phyloP scores from a whole-genome alignment of 306 rosid species.

The Neltuma alba region DNA sequence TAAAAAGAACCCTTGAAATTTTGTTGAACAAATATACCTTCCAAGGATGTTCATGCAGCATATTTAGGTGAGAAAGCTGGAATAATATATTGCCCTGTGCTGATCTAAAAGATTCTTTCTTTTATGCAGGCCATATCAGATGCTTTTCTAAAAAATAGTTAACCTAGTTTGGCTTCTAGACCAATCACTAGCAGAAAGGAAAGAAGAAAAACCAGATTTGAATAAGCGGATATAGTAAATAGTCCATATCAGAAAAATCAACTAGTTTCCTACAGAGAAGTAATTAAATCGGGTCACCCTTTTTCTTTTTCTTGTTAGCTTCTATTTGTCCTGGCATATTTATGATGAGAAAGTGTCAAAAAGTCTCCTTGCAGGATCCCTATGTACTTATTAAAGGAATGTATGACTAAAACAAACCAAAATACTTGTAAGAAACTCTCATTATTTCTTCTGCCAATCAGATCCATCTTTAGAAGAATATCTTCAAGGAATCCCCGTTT shows the following conservation, averaged over 20 bases:
- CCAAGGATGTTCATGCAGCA: neutral
- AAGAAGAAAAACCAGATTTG: slow-evolving; percentile 20
- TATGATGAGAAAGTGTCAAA: slow-evolving; percentile 51
- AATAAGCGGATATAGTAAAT: slow-evolving; percentile 20
- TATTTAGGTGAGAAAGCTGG: neutral
- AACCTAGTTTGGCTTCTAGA: neutral
- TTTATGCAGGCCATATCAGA: neutral
- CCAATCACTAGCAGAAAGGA: slow-evolving; percentile 37
- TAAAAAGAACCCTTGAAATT: neutral
- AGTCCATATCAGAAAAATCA: slow-evolving; percentile 1
- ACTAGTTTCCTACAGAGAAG: slow-evolving; percentile 36
- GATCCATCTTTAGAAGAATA: slow-evolving; percentile 30
- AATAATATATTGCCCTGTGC: neutral
- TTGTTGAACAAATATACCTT: neutral
- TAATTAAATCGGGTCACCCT: slow-evolving; percentile 17
- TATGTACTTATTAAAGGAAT: slow-evolving; percentile 42
- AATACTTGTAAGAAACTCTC: slow-evolving; percentile 45
- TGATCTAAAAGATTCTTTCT: neutral
- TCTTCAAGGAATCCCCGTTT: slow-evolving; percentile 28
- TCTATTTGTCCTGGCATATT: slow-evolving; percentile 57
- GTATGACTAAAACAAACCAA: slow-evolving; percentile 45
- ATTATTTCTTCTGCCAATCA: slow-evolving; percentile 46
- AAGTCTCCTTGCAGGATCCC: slow-evolving; percentile 54
- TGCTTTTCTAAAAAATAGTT: neutral
- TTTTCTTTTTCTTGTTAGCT: slow-evolving; percentile 48